These are phyloP conservation scores for Cyclotella distinguenda DNA, from an alignment of 108 stramenopile species.

Conservation along the genomic window DNA sequence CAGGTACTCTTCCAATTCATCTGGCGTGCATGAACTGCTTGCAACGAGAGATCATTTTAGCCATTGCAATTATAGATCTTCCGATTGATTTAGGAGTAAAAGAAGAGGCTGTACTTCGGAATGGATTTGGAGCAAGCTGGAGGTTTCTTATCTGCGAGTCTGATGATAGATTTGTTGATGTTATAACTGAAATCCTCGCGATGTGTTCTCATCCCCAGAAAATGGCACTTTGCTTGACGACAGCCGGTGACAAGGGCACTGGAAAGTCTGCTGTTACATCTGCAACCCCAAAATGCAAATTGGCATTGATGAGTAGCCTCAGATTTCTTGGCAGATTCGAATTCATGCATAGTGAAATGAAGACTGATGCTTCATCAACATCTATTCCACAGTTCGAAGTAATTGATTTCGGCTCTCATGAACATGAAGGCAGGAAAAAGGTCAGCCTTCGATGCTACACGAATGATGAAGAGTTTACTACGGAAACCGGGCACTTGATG, in stretches of 20 bases:
- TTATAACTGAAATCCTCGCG: constrained; percentile 69
- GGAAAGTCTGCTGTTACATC: constrained; percentile 50
- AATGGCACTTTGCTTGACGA: constrained; percentile 57
- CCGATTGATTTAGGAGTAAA: constrained; percentile 72
- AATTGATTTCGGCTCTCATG: constrained; percentile 58
- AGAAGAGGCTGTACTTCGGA: constrained; percentile 42
- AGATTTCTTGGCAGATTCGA: constrained; percentile 78
- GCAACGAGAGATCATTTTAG: constrained; percentile 74
- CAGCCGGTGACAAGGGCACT: constrained; percentile 24
- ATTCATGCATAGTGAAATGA: constrained; percentile 46
- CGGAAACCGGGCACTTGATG: constrained; percentile 38
- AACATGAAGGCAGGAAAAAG: constrained; percentile 45
- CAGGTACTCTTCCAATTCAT: constrained; percentile 76
- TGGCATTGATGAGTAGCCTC: constrained; percentile 53
- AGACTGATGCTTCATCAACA: constrained; percentile 17
- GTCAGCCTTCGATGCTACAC: constrained; percentile 71
- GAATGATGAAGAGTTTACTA: constrained; percentile 31
- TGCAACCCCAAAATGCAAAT: constrained; percentile 67
- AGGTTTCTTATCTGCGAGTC: constrained; percentile 80
- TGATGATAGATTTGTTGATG: constrained; percentile 63
- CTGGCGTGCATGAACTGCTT: constrained; percentile 67
- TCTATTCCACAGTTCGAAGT: constrained; percentile 65
- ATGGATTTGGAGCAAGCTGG: constrained; percentile 80
- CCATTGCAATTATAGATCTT: constrained; percentile 76
- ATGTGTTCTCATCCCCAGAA: constrained; percentile 77